phyloP scores from a whole-genome alignment of 148 eudicot genomes.

The Cornus kousa region DNA sequence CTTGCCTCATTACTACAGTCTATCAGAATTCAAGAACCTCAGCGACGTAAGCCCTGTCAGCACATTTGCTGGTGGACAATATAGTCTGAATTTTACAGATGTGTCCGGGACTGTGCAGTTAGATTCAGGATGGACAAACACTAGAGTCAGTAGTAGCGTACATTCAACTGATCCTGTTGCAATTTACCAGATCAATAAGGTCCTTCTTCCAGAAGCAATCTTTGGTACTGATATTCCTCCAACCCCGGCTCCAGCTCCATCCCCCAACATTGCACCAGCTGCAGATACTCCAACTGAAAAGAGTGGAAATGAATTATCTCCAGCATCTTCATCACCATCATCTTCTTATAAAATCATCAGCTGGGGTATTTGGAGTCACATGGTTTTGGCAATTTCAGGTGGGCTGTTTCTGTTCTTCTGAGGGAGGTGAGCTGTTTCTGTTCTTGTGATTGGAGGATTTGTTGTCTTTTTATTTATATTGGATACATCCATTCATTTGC shows the following conservation, averaged over 20 bases:
- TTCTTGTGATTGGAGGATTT: slow-evolving; percentile 29
- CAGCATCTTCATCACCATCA: slow-evolving; percentile 33
- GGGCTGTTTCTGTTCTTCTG: slow-evolving; percentile 38
- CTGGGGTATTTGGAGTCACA: slow-evolving; percentile 27
- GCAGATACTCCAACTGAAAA: slow-evolving; percentile 52
- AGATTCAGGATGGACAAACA: slow-evolving; percentile 64
- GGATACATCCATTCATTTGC: slow-evolving; percentile 28
- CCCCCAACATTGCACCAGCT: slow-evolving; percentile 46
- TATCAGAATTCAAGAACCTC: slow-evolving; percentile 69
- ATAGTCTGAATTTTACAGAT: slow-evolving; percentile 68
- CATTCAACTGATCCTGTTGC: slow-evolving; percentile 66
- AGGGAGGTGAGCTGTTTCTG: slow-evolving; percentile 27
- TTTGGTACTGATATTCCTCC: slow-evolving; percentile 94
- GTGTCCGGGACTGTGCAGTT: slow-evolving; percentile 52
- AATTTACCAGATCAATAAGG: slow-evolving; percentile 64
- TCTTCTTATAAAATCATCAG: slow-evolving; percentile 19
- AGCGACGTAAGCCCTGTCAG: slow-evolving; percentile 48
- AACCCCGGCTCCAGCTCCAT: slow-evolving; percentile 73
- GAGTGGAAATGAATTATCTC: slow-evolving; percentile 17
- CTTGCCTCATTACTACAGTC: slow-evolving; percentile 70
- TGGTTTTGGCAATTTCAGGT: slow-evolving; percentile 41
- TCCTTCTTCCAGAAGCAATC: slow-evolving; percentile 83
- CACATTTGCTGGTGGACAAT: slow-evolving; percentile 70
- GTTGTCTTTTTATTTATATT: slow-evolving; percentile 28
- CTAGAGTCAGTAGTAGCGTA: slow-evolving; percentile 72